Base-by-base conservation (phyloP, 2,329 filamentous ascomycete species). In the Aquanectria penicillioides region DNA sequence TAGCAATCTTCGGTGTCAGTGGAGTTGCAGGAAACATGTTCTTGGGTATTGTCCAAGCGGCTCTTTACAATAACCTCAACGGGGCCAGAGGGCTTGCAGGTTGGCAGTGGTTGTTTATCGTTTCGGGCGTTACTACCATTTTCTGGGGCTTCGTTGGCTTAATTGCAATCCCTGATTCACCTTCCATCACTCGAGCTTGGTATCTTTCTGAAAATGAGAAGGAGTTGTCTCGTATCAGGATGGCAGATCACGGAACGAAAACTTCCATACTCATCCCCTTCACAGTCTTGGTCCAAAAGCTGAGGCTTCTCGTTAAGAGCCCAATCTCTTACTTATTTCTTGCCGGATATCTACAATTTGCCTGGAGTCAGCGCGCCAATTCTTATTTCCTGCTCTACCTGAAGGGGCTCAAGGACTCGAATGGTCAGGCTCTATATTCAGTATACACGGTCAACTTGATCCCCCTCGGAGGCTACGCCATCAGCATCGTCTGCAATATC, bases 401-500 rank as follows among this genome's bases (percentile, higher is more conserved):
- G 6, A 74, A 75, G 63, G 74, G 36, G 60, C 78, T 55, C 1
- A 55, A 55, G 12, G 54, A 62, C 0, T 29, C 57, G 0, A 26
- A 62, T 12, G 67, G 67, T 18, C 54, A 57, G 4, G 61, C 65
- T 1, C 67, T 57, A 20, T 79, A 67, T 40, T 72, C 59, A 29
- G 71, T 66, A 47, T 74, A 65, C 26, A 78, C 85, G 6, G 84
- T 86, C 47, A 85, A 84, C 48, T 79, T 80, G 13, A 82, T 83
- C 33, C 81, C 81, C 0, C 79, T 81, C 0, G 76, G 76, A 0
- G 79, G 73, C 2, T 77, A 73, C 18, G 73, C 64, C 4, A 63
- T 74, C 5, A 72, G 74, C 25, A 65, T 86, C 1, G 74, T 86
- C 5, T 79, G 78, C 7, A 87, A 70, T 75, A 15, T 86, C 80